Base-by-base conservation (phyloP, 495 filamentous ascomycete genomes). In the Neurospora hispaniola region DNA sequence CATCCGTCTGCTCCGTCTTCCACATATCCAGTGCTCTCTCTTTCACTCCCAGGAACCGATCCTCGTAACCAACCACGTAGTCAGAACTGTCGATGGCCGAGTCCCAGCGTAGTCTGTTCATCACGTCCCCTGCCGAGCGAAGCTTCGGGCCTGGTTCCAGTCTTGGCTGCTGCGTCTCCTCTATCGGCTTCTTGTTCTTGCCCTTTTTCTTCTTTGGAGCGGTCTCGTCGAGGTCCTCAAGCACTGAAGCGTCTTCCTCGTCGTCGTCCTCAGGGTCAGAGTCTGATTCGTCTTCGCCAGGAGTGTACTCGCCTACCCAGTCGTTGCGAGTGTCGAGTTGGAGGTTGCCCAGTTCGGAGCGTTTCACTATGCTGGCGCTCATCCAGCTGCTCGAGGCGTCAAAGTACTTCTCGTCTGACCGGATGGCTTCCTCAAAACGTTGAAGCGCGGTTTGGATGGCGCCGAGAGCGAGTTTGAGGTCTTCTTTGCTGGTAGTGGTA, bases 81-180 rank as follows among this genome's bases (percentile, higher is more conserved):
- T 94, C 86, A n/a, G 78, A 75, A 40, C 82, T 84, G 54, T 90
- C 84, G n/a, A 91, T 83, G 8, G 74, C 79, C 11, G 86, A 80
- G 72, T 95, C 93, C 90, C 92, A 93, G 4, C 87, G 88, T 16
- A 96, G 83, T 12, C 92, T 88, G 72, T 89, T 91, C 71, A 95
- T 87, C 14, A 94, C 85, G 75, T 96, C 92, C 74, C 82, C 69
- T 70, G 88, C 78, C 71, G 82, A 78, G 31, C 84, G 78, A 70
- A 85, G 75, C 66, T 84, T 85, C 23, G 78, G 78, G 11, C 73
- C 75, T 18, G 43, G 41, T 14, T 74, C 73, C 31, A 71, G 68
- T 35, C 69, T 43, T 44, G 71, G 48, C 5, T 23, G 46, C 4
- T 54, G 46, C 44, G 20, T 20, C 12, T 43, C 42, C 10, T 44